Evolutionary conservation across 1,139 yeast genomes (phyloP).

Genomic region (Nakaseomyces sp.): DNA sequence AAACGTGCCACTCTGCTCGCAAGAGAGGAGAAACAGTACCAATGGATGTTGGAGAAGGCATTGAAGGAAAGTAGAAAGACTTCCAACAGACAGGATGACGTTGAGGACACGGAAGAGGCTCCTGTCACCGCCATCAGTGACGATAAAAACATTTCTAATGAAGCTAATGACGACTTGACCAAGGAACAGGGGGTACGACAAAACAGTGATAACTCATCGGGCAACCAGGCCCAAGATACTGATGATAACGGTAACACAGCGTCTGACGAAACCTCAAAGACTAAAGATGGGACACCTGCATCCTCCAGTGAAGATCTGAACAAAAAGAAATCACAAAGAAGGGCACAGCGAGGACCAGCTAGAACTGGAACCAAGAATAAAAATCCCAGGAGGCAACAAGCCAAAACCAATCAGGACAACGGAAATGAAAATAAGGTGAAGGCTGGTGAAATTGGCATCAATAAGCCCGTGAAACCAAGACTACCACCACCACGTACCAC

Average conservation of each 20-base stretch:
- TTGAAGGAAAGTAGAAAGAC: conserved; percentile 33
- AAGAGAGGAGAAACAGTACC: conserved; percentile 35
- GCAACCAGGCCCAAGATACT: not conserved
- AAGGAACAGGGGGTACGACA: no score
- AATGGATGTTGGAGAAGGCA: conserved; percentile 33
- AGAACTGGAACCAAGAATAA: conserved; percentile 11
- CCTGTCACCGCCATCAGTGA: conserved; percentile 19
- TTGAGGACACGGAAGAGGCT: conserved; percentile 7
- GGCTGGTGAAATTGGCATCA: conserved; percentile 34
- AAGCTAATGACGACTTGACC: no score
- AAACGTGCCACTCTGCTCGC: conserved; percentile 32
- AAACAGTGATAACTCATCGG: not conserved
- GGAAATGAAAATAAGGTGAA: conserved; percentile 9
- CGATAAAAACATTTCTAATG: not conserved
- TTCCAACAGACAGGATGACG: conserved; percentile 17
- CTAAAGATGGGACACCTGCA: conserved; percentile 1
- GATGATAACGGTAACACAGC: not conserved
- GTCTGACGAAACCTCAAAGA: conserved; percentile 4
- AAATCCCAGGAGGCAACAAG: conserved; percentile 12
- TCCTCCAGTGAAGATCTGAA: conserved; percentile 13
- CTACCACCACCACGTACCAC: conserved; percentile 68
- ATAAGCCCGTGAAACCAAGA: conserved; percentile 73
- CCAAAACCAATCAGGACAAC: conserved; percentile 18
- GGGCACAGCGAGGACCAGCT: conserved; percentile 11
- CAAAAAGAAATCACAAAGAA: conserved; percentile 9